Evolutionary conservation across 495 filamentous ascomycete species (phyloP).

Genomic region (Hypoxylon fuscum): DNA sequence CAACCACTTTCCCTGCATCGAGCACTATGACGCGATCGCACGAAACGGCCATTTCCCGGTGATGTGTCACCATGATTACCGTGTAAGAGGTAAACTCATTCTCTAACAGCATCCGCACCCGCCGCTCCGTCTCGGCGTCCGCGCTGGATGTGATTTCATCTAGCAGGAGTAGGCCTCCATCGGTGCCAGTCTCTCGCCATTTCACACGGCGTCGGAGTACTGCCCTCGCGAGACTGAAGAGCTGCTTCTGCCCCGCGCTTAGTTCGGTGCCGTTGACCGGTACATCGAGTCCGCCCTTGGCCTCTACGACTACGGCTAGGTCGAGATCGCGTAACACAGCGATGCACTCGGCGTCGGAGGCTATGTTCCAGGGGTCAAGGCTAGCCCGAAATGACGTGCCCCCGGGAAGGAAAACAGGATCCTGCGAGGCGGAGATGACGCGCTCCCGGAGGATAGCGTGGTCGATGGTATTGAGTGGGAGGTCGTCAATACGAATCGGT

Average conservation of each 20-base stretch:
- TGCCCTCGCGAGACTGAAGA: slow-evolving; percentile 54
- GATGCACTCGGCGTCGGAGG: neutral
- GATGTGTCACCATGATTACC: slow-evolving; percentile 45
- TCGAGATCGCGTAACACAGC: neutral
- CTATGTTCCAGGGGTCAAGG: slow-evolving; percentile 50
- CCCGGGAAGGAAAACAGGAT: slow-evolving; percentile 55
- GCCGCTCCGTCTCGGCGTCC: slow-evolving; percentile 38
- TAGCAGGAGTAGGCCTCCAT: slow-evolving; percentile 2
- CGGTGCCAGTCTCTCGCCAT: slow-evolving; percentile 47
- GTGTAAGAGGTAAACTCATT: slow-evolving; percentile 44
- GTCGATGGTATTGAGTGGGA: slow-evolving; percentile 28
- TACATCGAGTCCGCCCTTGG: neutral
- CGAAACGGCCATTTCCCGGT: slow-evolving; percentile 31
- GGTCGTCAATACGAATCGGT: too few relatives aligned
- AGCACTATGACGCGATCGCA: slow-evolving; percentile 8
- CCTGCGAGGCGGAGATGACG: slow-evolving; percentile 52
- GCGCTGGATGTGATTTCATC: slow-evolving; percentile 27
- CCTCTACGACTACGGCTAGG: neutral
- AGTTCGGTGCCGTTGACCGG: slow-evolving; percentile 36
- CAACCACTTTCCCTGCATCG: too few relatives aligned
- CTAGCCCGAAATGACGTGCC: slow-evolving; percentile 52
- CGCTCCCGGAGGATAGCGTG: slow-evolving; percentile 37
- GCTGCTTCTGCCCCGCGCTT: slow-evolving; percentile 62
- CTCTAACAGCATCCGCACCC: slow-evolving; percentile 22
- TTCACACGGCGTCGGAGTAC: too few relatives aligned